Evolutionary conservation across 257 asterid genomes (phyloP), one percentile per base, ranked within the genome.

Genomic region (Leonotis leonurus): DNA sequence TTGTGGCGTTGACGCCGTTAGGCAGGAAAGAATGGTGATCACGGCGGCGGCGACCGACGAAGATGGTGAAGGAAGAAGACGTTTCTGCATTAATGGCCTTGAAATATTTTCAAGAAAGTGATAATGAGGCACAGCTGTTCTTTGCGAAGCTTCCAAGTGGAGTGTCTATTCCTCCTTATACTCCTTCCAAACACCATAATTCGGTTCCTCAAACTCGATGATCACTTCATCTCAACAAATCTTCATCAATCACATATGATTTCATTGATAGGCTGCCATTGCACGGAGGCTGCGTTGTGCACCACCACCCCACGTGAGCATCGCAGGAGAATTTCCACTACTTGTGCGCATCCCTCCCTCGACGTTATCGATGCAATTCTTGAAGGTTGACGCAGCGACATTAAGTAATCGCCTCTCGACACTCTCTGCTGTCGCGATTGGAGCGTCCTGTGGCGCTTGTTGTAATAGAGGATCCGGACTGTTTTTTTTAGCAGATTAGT

Each of bases 151-250:
- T 82, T 24, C 88, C 88, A 6, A 77, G 73, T 68, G 64, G 55
- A 2, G 75, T 66, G 12, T 83, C 73, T 1, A 51, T 82, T 67
- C 83, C 88, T 25, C 88, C 88, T 44, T 72, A 79, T 37, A 85
- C 33, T 63, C 88, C 88, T 6, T 82, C 88, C 56, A 29, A 60
- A 55, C 64, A 77, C 65, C 88, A 81, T 59, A 81, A 81, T 55
- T 71, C 72, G 1, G 24, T 6, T 11, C 74, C 78, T 13, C 27
- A 32, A 57, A 57, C 32, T 14, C 75, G 77, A 75, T 43, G 8
- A 57, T 35, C 4, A 5, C n/a, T n/a, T n/a, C n/a, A 30, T 18
- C 26, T 39, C 40, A 35, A 9, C 40, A 35, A 44, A 16, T 16
- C 0, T 3, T 44, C 22, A n/a, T 8, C 18, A 1, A 20, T 5